Base-by-base conservation (phyloP, 1,284 basidiomycete species). In the Fomitopsis palustris region DNA sequence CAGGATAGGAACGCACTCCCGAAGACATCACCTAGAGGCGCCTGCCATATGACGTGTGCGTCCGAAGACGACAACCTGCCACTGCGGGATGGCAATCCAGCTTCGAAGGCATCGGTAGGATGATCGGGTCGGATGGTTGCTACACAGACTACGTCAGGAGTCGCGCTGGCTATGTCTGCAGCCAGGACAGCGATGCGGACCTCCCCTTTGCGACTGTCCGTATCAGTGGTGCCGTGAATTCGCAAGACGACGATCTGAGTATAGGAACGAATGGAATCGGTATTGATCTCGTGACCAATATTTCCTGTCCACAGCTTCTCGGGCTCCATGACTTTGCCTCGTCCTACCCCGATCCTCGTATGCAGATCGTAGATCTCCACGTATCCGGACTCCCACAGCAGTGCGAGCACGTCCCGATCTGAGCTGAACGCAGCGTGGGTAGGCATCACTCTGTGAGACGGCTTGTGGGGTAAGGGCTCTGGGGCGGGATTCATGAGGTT, bases 311-410 rank as follows among this genome's bases (percentile, higher is more conserved):
- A 88, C 1, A 82, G 54, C 51, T 78, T 71, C 9, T 68, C 68
- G 0, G 91, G 91, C 60, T 87, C 76, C 74, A 89, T 81, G 6
- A 80, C 76, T 63, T 87, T 87, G n/a, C 79, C 84, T 0, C 79
- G 81, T 3, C 85, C 85, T n/a, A 84, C 79, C 4, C 79, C 79
- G 21, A 86, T 74, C 9, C 85, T 80, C 0, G 88, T 92, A 39
- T 80, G 77, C 29, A 95, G 76, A 41, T 84, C 77, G 84, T 88
- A 95, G 2, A 94, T 64, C 58, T 90, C 84, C 3, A 91, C 70
- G 35, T 75, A 72, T 0, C 87, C 86, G 16, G 71, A 72, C 65
- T 87, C 85, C 85, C 87, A 92, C 1, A 97, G 76, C 1, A 87
- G 71, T 4, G 84, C 87, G 1, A 96, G 71, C 1, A 82, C 69